Evolutionary conservation across 345 rosid species (phyloP), one percentile per base, ranked within the genome.

Genomic region (Salix arbutifolia): DNA sequence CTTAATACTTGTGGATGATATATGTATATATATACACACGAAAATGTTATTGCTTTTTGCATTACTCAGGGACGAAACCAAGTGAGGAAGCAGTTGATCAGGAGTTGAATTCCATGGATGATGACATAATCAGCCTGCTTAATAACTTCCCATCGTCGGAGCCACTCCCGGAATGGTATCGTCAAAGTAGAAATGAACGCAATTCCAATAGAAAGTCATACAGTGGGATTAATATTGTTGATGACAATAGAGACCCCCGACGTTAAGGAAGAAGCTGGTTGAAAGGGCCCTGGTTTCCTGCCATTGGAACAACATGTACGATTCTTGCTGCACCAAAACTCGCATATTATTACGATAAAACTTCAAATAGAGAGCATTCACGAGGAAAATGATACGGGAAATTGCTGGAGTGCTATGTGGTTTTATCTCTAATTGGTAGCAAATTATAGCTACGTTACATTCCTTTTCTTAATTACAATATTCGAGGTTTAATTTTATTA

Each of bases 81-180:
- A 78, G 67, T 19, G 37, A 85, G 72, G 91, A 83, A 23, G 33
- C 83, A 72, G 44, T 73, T 60, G 86, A 78, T 3, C 52, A 14
- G 81, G 85, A 84, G 85, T 84, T 81, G 77, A 73, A 78, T 50
- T 75, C 85, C 46, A 72, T 85, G 90, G 93, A 91, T 58, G 97
- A 92, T 1, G 92, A 87, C 72, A 73, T 92, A 44, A 50, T 87
- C 77, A 91, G 91, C 84, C 82, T 89, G 73, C 95, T 92, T 58
- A 87, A 82, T 81, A 88, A 83, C 76, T 89, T 92, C 82, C 92
- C 95, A 3, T 82, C 88, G 21, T 76, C 91, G 17, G 76, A 79
- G 74, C 89, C 93, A 6, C 84, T 88, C 13, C 95, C 95, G 18
- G 95, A 90, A 14, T 92, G 92, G 95, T 88, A 89, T 79, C 85